These are phyloP conservation scores for Penicillium concentricum DNA, from an alignment of 2,329 filamentous ascomycete genomes.

Conservation along the genomic window DNA sequence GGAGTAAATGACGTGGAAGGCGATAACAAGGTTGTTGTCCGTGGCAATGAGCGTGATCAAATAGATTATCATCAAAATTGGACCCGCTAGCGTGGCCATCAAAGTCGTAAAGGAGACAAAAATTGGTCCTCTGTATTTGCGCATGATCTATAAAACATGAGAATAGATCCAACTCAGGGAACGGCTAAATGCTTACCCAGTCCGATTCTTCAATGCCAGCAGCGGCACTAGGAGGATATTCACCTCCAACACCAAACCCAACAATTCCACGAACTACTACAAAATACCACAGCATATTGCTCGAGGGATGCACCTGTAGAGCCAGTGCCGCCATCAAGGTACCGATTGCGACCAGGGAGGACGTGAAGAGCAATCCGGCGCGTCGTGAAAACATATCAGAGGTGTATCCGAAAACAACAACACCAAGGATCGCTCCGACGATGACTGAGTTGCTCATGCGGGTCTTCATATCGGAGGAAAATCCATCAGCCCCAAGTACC, in stretches of 20 bases:
- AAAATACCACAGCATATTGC: constrained; percentile 41
- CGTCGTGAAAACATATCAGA: constrained; percentile 32
- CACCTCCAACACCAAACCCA: constrained; percentile 40
- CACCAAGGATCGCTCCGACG: constrained; percentile 31
- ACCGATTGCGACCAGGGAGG: constrained; percentile 27
- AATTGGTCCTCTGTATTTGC: constrained; percentile 33
- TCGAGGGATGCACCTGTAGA: constrained; percentile 35
- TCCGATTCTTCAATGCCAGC: constrained; percentile 39
- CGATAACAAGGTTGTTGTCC: constrained; percentile 32
- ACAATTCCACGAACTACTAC: constrained; percentile 38
- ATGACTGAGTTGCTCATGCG: constrained; percentile 32
- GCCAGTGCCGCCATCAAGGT: constrained; percentile 40
- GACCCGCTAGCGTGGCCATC: constrained; percentile 35
- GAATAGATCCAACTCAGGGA: background rate
- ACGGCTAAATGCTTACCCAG: constrained; percentile 19
- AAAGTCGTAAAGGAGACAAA: constrained; percentile 38
- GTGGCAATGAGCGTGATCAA: constrained; percentile 37
- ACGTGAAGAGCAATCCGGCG: constrained; percentile 29
- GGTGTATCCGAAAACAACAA: constrained; percentile 28
- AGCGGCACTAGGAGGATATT: constrained; percentile 40
- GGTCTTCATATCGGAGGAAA: constrained; percentile 30
- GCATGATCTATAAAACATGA: constrained; percentile 18
- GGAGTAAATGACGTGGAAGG: constrained; percentile 33
- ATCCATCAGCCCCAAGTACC: constrained; percentile 23
- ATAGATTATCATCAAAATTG: constrained; percentile 38